Evolutionary conservation across 1,284 basidiomycete species (phyloP).

Genomic region (Neonothopanus nambi): DNA sequence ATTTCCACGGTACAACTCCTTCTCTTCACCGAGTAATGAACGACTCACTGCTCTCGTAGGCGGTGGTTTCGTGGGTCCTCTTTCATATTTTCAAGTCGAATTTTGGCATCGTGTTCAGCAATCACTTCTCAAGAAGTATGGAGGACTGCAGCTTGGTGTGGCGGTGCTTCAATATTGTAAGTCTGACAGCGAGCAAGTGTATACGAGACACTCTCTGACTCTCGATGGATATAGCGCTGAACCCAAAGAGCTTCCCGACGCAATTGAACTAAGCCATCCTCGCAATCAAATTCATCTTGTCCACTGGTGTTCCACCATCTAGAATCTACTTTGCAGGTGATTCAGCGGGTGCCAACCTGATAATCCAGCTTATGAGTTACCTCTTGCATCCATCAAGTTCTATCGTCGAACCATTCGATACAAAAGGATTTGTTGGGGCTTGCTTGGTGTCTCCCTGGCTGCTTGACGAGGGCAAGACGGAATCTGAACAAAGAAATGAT

Average conservation of each 20-base stretch:
- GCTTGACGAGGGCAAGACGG: constrained; percentile 1
- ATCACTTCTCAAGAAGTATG: background rate
- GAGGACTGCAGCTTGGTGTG: background rate
- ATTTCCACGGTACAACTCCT: too few relatives aligned
- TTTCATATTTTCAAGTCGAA: constrained; percentile 3
- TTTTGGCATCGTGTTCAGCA: constrained; percentile 11
- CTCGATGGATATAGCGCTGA: constrained; percentile 4
- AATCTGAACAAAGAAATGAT: constrained; percentile 4
- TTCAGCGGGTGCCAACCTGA: constrained; percentile 16
- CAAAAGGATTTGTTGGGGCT: background rate
- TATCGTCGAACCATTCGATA: background rate
- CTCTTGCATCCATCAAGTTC: constrained; percentile 11
- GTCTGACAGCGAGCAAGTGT: background rate
- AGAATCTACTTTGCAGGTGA: constrained; percentile 16
- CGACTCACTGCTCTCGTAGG: background rate
- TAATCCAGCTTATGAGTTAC: constrained; percentile 13
- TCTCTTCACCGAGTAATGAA: constrained; percentile 24
- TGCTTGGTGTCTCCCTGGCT: constrained; percentile 13
- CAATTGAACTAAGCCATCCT: constrained; percentile 8
- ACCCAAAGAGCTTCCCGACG: constrained; percentile 12
- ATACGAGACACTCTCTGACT: background rate
- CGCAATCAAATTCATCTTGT: constrained; percentile 5
- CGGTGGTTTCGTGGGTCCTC: constrained; percentile 12
- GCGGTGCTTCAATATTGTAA: constrained; percentile 14
- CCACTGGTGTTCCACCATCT: background rate